Evolutionary conservation across 306 rosid species (phyloP).

Genomic region (Prunus mira): DNA sequence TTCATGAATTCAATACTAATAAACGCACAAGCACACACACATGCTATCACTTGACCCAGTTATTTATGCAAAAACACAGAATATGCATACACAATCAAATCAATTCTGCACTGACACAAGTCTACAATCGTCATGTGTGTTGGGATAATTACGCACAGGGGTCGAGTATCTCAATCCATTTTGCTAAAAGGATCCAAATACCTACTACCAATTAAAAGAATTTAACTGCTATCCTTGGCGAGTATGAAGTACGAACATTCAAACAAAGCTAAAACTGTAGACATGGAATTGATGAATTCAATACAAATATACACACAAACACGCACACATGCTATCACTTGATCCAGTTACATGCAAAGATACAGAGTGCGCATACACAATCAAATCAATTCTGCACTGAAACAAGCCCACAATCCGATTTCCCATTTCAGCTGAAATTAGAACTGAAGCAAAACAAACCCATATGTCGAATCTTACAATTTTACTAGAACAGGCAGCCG

Average conservation of each 20-base stretch:
- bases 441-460: background rate
- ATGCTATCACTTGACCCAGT: background rate
- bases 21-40: background rate
- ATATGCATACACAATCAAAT: background rate
- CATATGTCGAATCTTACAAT: slow-evolving; percentile 24
- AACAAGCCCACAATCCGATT: background rate
- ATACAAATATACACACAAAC: background rate
- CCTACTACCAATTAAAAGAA: slow-evolving; percentile 35
- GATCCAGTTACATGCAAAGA: background rate
- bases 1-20: background rate
- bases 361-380: background rate
- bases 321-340: background rate
- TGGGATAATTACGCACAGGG: slow-evolving; percentile 51
- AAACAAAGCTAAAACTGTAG: background rate
- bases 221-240: background rate
- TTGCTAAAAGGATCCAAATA: slow-evolving; percentile 35
- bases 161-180: slow-evolving; percentile 48
- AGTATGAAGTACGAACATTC: too few relatives aligned
- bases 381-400: too few relatives aligned
- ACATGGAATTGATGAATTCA: background rate
- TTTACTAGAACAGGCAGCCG: slow-evolving; percentile 27
- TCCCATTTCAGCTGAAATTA: too few relatives aligned
- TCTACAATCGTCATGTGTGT: slow-evolving; percentile 64
- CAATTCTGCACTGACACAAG: background rate
- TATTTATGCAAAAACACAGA: background rate